Evolutionary conservation across 1,284 basidiomycete genomes (phyloP).

Genomic region (Rhodotorula sp.): DNA sequence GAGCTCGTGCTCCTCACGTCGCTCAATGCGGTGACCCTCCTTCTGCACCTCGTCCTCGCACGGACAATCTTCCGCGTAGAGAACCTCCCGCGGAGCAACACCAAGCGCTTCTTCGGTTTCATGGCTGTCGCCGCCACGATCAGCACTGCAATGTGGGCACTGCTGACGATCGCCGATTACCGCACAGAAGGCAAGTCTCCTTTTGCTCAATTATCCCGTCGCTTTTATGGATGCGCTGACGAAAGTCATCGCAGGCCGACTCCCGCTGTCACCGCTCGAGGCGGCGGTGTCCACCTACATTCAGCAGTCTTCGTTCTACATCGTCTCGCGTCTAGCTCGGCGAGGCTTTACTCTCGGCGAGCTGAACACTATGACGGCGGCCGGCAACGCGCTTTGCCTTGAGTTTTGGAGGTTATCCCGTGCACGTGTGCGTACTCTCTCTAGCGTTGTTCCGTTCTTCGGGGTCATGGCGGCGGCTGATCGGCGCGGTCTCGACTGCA

Average conservation of each 20-base stretch:
- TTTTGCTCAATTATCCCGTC: not conserved
- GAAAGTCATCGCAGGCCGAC: slow-evolving; percentile 5
- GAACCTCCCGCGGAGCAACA: slow-evolving; percentile 46
- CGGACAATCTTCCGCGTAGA: slow-evolving; percentile 44
- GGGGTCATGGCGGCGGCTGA: not conserved
- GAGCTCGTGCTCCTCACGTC: slow-evolving; percentile 48
- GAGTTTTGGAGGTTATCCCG: slow-evolving; percentile 55
- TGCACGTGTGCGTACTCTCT: slow-evolving; percentile 32
- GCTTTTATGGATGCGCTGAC: not conserved
- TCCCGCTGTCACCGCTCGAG: slow-evolving; percentile 74
- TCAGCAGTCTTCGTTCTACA: slow-evolving; percentile 88
- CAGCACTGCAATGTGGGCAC: slow-evolving; percentile 16
- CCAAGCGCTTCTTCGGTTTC: slow-evolving; percentile 45
- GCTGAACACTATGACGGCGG: slow-evolving; percentile 79
- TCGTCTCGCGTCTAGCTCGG: slow-evolving; percentile 83
- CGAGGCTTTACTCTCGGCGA: slow-evolving; percentile 94
- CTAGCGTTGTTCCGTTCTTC: not conserved
- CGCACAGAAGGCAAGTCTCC: slow-evolving; percentile 9
- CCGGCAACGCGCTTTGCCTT: slow-evolving; percentile 80
- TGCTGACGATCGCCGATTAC: not conserved
- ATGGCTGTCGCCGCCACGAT: slow-evolving; percentile 37
- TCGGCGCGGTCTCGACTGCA: slow-evolving; percentile 61
- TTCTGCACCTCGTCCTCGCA: slow-evolving; percentile 46
- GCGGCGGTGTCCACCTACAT: slow-evolving; percentile 71
- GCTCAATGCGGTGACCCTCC: slow-evolving; percentile 46